Percentiles rank a stretch among this genome's conserved stretches.
Evolutionary conservation across 805 yeast genomes (phyloP).

Genomic region (Naumovozyma baii): DNA sequence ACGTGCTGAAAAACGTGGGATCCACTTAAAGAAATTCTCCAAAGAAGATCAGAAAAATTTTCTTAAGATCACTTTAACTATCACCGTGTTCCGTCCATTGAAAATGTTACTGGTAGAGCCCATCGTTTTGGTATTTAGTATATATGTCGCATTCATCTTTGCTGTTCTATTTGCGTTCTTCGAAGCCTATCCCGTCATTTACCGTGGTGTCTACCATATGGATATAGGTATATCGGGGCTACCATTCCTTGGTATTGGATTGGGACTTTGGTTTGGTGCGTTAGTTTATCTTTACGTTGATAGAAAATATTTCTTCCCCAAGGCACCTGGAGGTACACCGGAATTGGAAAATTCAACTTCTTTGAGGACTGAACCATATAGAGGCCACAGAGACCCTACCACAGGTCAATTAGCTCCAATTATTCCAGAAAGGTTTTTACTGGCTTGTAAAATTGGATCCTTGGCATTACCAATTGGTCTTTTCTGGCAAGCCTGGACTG

Average conservation of each 20-base stretch:
- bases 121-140: slow-evolving; percentile 57
- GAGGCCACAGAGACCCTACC: slow-evolving; percentile 38
- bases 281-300: slow-evolving; percentile 42
- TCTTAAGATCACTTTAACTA: slow-evolving; percentile 37
- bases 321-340: slow-evolving; percentile 51
- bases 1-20: slow-evolving; percentile 53
- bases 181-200: slow-evolving; percentile 70
- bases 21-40: slow-evolving; percentile 34
- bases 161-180: slow-evolving; percentile 74
- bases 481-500: slow-evolving; percentile 80
- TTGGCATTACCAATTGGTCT: slow-evolving; percentile 54
- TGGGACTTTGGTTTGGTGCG: slow-evolving; percentile 55
- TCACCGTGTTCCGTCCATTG: slow-evolving; percentile 52
- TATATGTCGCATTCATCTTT: slow-evolving; percentile 65
- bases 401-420: slow-evolving; percentile 46
- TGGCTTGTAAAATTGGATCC: slow-evolving; percentile 59
- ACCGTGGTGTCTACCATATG: slow-evolving; percentile 56
- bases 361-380: slow-evolving; percentile 21
- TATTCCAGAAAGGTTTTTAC: slow-evolving; percentile 51
- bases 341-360: slow-evolving; percentile 32
- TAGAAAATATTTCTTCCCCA: slow-evolving; percentile 40
- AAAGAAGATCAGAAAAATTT: slow-evolving; percentile 30
- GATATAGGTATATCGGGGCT: slow-evolving; percentile 52
- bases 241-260: slow-evolving; percentile 61
- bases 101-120: slow-evolving; percentile 67